Conservation (phyloP, 208 protist species). For the Trypanosoma scelopori region DNA sequence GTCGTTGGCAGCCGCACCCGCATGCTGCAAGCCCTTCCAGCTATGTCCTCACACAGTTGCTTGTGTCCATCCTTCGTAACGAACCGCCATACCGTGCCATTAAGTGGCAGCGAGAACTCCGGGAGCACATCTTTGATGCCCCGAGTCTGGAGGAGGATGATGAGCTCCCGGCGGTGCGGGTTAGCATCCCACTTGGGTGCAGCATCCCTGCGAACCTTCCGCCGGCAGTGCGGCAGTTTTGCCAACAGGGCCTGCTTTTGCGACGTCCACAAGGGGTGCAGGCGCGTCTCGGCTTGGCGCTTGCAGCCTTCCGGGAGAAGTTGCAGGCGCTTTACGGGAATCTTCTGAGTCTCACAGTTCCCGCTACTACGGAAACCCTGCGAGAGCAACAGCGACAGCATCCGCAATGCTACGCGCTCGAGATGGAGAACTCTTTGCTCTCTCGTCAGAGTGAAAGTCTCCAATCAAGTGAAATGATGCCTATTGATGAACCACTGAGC, state of each 20-base stretch:
- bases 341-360: too few relatives aligned
- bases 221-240: slow-evolving; percentile 16
- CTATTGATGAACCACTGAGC: not conserved
- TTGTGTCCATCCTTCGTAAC: slow-evolving; percentile 50
- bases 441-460: not conserved
- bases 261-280: not conserved
- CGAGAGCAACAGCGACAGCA: not conserved
- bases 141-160: slow-evolving; percentile 1
- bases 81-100: slow-evolving; percentile 46
- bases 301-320: slow-evolving; percentile 3
- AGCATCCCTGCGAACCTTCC: slow-evolving; percentile 34
- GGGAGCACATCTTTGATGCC: not conserved
- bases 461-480: not conserved
- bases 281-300: not conserved
- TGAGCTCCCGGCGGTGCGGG: slow-evolving; percentile 3
- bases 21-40: slow-evolving; percentile 43
- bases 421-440: not conserved
- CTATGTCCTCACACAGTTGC: slow-evolving; percentile 62
- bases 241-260: slow-evolving; percentile 4
- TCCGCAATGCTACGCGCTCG: not conserved
- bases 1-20: slow-evolving; percentile 67
- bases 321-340: not conserved
- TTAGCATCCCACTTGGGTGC: slow-evolving; percentile 34
- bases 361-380: not conserved
- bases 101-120: slow-evolving; percentile 28